Conservation (phyloP, 2,329 filamentous ascomycete genomes). For the Atkinsonella hypoxylon region DNA sequence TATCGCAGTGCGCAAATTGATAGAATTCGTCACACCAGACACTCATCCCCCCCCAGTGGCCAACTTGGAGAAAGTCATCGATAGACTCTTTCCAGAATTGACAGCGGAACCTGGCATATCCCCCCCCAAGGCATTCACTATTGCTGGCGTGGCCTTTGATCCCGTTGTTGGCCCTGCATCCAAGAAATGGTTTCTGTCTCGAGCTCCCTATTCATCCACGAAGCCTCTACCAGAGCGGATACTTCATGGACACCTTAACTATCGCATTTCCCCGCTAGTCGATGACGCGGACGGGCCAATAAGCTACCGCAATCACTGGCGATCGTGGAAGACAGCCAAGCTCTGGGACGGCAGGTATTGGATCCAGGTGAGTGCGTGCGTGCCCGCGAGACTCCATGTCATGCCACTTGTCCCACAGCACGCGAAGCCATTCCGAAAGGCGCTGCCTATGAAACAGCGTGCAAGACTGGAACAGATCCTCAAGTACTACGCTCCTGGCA, state of each 20-base stretch:
- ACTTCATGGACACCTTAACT: constrained; percentile 13
- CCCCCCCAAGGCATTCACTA: constrained; percentile 28
- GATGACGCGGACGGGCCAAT: constrained; percentile 4
- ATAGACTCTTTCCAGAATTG: constrained; percentile 37
- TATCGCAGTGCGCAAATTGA: constrained; percentile 33
- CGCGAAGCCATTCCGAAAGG: constrained; percentile 35
- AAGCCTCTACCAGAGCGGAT: constrained; percentile 18
- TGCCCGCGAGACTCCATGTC: constrained; percentile 29
- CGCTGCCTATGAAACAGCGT: constrained; percentile 22
- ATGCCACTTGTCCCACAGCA: constrained; percentile 33
- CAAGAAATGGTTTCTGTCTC: constrained; percentile 32
- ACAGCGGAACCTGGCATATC: constrained; percentile 7
- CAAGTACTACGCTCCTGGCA: constrained; percentile 38
- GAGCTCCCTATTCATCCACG: constrained; percentile 32
- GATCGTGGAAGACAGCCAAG: constrained; percentile 19
- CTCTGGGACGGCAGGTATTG: constrained; percentile 53
- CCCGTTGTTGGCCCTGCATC: constrained; percentile 15
- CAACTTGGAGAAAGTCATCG: constrained; percentile 33
- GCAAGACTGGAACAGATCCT: constrained; percentile 29
- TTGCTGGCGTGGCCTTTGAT: constrained; percentile 27
- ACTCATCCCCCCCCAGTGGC: constrained; percentile 27
- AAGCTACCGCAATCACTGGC: constrained; percentile 13
- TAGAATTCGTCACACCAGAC: constrained; percentile 40
- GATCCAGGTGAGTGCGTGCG: constrained; percentile 35
- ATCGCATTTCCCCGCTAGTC: constrained; percentile 2